Percentiles rank a stretch among this genome's conserved stretches.
Conservation (phyloP, 78 protist genomes). For the Protostelium mycophagum region DNA sequence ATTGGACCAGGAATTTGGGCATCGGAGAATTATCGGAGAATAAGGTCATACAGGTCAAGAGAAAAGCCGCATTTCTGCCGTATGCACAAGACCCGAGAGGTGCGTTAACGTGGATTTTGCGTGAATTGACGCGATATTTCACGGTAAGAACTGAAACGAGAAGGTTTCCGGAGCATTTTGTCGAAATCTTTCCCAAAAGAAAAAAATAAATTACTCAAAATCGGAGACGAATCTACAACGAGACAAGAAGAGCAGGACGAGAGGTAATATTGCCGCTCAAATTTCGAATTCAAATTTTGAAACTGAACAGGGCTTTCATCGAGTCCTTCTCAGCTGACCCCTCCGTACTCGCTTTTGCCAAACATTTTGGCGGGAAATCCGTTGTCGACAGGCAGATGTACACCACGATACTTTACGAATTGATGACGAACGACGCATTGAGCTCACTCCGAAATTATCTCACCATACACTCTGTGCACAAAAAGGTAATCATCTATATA, state of each 20-base stretch:
- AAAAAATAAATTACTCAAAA: background rate
- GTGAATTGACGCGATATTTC: too few species aligned
- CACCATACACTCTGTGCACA: too few species aligned
- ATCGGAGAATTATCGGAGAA: background rate
- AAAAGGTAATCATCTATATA: too few species aligned
- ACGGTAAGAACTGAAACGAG: background rate
- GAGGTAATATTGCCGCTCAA: background rate
- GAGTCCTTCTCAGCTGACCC: slow-evolving; percentile 47
- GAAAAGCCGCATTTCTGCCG: slow-evolving; percentile 41
- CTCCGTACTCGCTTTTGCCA: slow-evolving; percentile 33
- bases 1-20: slow-evolving; percentile 11
- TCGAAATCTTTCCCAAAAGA: slow-evolving; percentile 33
- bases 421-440: slow-evolving; percentile 27
- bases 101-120: background rate
- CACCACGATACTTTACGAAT: slow-evolving; percentile 37
- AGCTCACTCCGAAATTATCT: background rate
- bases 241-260: background rate
- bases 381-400: slow-evolving; percentile 17
- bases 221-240: background rate
- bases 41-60: slow-evolving; percentile 37
- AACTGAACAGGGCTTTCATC: slow-evolving; percentile 19
- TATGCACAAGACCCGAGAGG: slow-evolving; percentile 38
- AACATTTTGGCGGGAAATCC: slow-evolving; percentile 21
- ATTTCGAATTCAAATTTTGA: background rate
- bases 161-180: slow-evolving; percentile 29